Evolutionary conservation across 163 green algal species (phyloP), one percentile per base, ranked within the genome.

Genomic region (Scenedesmus sp.): DNA sequence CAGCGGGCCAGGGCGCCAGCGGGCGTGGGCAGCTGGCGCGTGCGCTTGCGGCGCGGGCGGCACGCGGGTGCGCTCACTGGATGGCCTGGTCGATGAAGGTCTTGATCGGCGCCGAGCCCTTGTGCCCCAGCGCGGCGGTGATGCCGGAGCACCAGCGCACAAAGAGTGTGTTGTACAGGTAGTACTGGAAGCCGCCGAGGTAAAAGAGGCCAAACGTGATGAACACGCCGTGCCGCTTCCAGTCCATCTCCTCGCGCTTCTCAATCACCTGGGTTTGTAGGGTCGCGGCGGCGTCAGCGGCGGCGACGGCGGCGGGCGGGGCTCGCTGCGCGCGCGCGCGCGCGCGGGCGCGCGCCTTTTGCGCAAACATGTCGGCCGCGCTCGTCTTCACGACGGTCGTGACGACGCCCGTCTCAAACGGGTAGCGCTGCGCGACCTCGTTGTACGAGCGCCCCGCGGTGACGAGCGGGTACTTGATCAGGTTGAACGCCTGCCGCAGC

Each of bases 91-190:
- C 93, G 26, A 97, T 87, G 77, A 94, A 92, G 4, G 87, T 88
- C 74, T 97, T 97, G 36, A 95, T 84, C 10, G 90, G 90, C 2
- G 90, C 89, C 1, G 86, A 86, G 0, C 80, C 91, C 22, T 75
- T 64, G 83, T 94, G 90, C 15, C 92, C 92, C 63, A 95, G 79
- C 26, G 75, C 56, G 2, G 29, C 33, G 2, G 90, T 94, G 29
- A 96, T 89, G 11, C 84, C 80, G 51, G 75, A 76, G 69, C 90
- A 95, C 85, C 87, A 92, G 34, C 87, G 83, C 4, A 86, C 83
- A 77, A 97, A 96, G 31, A 95, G 86, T 64, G 91, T 77, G 64
- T 95, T 97, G 87, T 97, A 97, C 28, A 92, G 81, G 54, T 83
- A 92, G 77, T 92, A 93, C 64, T 94, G 89, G 77, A 91, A 92